Conservation (phyloP, 2,329 filamentous ascomycete genomes). For the Trichoderma gracile region DNA sequence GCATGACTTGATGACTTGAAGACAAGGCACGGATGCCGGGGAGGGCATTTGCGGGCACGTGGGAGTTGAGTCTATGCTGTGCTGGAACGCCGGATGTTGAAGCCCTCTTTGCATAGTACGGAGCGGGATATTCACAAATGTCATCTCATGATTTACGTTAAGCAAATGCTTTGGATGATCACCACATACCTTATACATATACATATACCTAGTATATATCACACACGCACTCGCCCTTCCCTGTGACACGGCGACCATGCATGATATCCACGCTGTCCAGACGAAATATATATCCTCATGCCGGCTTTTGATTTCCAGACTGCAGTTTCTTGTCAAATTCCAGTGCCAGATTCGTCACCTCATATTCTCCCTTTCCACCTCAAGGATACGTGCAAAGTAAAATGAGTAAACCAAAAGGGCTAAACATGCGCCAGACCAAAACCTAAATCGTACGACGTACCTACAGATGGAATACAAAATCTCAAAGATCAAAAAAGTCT, state of each 20-base stretch:
- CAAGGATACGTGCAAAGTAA: neutral
- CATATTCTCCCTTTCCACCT: no score
- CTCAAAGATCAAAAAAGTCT: no score
- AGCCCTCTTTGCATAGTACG: neutral
- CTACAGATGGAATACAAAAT: no score
- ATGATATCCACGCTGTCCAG: no score
- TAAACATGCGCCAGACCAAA: no score
- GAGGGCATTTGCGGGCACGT: neutral
- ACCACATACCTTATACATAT: neutral
- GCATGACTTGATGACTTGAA: neutral
- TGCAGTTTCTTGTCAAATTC: neutral
- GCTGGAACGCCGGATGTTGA: neutral
- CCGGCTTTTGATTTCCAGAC: no score
- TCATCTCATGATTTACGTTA: neutral
- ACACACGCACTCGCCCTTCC: no score
- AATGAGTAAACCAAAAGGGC: neutral
- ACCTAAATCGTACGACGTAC: no score
- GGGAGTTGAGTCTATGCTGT: neutral
- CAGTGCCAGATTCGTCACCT: neutral
- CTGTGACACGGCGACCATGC: neutral
- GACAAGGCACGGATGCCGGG: neutral
- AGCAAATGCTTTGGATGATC: neutral
- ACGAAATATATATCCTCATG: neutral
- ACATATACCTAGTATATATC: no score
- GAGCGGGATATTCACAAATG: neutral